Evolutionary conservation across 2,329 filamentous ascomycete species (phyloP), one percentile per base, ranked within the genome.

Genomic region (Shiraia bambusicola): DNA sequence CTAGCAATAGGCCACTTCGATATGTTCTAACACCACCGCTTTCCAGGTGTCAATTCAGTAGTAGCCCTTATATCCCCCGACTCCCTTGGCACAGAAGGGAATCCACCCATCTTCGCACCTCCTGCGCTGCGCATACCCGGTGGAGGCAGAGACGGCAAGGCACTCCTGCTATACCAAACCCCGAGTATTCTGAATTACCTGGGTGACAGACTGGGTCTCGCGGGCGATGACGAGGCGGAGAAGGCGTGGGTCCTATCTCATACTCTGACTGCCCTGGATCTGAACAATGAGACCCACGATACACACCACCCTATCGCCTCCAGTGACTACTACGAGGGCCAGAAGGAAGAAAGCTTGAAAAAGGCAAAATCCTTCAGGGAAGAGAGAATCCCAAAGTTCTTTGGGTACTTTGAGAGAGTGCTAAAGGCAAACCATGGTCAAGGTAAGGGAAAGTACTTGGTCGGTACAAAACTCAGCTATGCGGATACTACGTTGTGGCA

Each of bases 401-500:
- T 91, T 15, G 75, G 69, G 2, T 89, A 86, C 65, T 86, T 88
- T 51, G 80, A 89, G 71, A 72, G 83, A 1, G 77, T 85, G 13
- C 62, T 92, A 4, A 70, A 73, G 50, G 74, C 75, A 6, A 80
- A 83, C 52, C 72, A 77, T 22, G 77, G 75, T 44, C 73, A 75
- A 0, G 78, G 80, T 0, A 72, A 80, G 4, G 80, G 70, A 2
- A 75, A 80, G 16, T 88, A 83, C 75, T 65, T 92, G 0, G 83
- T 88, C 32, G 84, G 82, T 0, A 76, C 74, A 0, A 71, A 71
- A 47, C 53, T 91, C 49, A 87, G 81, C 0, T 88, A 86, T 65
- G 87, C 86, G 11, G 87, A 92, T 61, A 72, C 86, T 34, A 83
- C 86, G 2, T 61, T 90, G 1, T 91, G 85, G 73, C 86, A 89